Evolutionary conservation across 2,329 filamentous ascomycete species (phyloP).

Genomic region (Aureobasidium lini): DNA sequence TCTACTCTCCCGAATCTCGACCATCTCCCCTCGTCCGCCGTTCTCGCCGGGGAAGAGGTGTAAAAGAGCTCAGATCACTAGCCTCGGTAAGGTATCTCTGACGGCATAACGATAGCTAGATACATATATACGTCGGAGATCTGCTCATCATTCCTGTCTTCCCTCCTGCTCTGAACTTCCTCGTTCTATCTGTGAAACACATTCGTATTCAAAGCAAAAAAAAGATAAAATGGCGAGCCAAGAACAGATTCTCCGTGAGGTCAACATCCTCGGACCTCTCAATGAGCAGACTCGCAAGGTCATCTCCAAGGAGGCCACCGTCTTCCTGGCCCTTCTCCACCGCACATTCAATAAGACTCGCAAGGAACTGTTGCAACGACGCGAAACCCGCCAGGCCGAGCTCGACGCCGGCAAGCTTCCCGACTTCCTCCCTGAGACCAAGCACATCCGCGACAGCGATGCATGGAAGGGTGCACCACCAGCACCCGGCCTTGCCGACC

Average conservation of each 20-base stretch:
- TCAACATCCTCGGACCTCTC: constrained; percentile 74
- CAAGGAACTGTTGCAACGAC: constrained; percentile 81
- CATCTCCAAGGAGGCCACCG: constrained; percentile 78
- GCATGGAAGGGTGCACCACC: constrained; percentile 90
- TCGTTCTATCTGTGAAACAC: neutral
- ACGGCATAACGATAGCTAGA: neutral
- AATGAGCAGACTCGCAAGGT: constrained; percentile 80
- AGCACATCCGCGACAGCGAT: constrained; percentile 86
- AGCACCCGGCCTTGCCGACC: constrained; percentile 85
- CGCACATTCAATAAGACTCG: constrained; percentile 86
- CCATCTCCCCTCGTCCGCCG: constrained; percentile 10
- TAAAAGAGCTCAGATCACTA: constrained; percentile 2
- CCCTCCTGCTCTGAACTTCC: neutral
- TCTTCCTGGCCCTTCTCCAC: constrained; percentile 90
- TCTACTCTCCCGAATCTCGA: neutral
- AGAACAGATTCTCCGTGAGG: constrained; percentile 76
- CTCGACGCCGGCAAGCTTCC: constrained; percentile 82
- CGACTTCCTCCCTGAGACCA: constrained; percentile 94
- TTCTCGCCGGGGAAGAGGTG: constrained; percentile 2
- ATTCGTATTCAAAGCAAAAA: neutral
- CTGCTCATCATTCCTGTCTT: constrained; percentile 2
- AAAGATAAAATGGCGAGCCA: constrained; percentile 18
- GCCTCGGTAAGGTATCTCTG: constrained; percentile 12
- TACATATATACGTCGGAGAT: constrained; percentile 11
- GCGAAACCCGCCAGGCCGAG: constrained; percentile 80